These are phyloP conservation scores for Colletotrichum navitas DNA, from an alignment of 2,329 filamentous ascomycete species.

Conservation along the genomic window DNA sequence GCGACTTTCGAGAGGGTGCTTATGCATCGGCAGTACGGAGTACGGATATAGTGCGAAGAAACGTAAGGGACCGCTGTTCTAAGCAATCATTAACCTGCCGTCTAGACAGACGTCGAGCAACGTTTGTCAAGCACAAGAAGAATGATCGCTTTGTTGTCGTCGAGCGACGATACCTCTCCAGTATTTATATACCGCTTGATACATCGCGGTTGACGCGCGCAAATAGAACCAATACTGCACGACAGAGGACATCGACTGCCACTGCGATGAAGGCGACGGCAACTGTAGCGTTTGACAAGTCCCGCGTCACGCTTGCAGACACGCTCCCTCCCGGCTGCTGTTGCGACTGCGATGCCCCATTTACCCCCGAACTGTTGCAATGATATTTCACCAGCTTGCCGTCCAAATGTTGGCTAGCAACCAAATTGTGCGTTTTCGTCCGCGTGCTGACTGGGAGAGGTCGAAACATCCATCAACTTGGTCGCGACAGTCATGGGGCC, in stretches of 20 bases:
- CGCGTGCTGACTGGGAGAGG: background rate
- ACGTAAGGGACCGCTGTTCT: rapidly evolving
- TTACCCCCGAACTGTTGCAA: slow-evolving; percentile 18
- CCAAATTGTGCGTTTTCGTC: background rate
- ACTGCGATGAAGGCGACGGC: background rate
- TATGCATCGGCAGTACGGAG: background rate
- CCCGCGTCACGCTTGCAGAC: background rate
- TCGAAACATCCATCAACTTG: background rate
- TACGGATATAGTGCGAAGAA: no score
- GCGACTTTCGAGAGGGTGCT: background rate
- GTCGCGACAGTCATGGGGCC: slow-evolving; percentile 8
- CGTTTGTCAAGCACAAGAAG: background rate
- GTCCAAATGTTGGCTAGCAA: slow-evolving; percentile 10
- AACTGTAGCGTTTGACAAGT: background rate
- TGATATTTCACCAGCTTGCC: slow-evolving; percentile 19
- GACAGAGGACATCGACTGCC: background rate
- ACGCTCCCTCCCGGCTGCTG: background rate
- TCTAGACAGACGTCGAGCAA: background rate
- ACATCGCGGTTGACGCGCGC: background rate
- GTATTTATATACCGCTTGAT: background rate
- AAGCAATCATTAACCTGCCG: background rate
- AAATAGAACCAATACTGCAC: no score
- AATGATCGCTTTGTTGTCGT: background rate
- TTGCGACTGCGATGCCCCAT: background rate
- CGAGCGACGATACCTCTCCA: background rate